Evolutionary conservation across 495 filamentous ascomycete species (phyloP).

Genomic region (Durotheca rogersii): DNA sequence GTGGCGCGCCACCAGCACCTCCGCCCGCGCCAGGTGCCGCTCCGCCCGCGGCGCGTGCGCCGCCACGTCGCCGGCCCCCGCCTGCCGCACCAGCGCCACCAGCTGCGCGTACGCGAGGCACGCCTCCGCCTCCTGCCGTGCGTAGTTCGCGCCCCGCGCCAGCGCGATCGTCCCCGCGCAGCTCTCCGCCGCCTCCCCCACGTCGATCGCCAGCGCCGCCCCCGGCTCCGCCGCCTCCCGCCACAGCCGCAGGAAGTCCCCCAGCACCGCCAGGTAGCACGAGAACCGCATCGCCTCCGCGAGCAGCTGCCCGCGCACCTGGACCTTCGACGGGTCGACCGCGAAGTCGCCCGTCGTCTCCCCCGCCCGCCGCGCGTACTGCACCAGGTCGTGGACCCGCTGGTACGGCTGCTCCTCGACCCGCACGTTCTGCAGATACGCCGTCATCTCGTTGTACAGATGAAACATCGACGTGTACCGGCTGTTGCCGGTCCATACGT

Average conservation of each 20-base stretch:
- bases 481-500: constrained; percentile 1
- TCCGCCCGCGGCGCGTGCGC: not conserved
- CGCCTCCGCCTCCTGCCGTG: constrained; percentile 28
- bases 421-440: constrained; percentile 40
- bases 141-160: constrained; percentile 10
- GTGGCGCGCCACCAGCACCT: not conserved
- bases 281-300: constrained; percentile 49
- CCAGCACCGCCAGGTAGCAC: constrained; percentile 52
- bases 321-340: constrained; percentile 39
- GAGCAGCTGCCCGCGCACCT: constrained; percentile 44
- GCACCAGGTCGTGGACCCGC: constrained; percentile 47
- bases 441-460: constrained; percentile 41
- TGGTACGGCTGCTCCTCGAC: constrained; percentile 56
- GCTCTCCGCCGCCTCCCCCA: constrained; percentile 30
- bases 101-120: constrained; percentile 20
- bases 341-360: constrained; percentile 35
- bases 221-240: not conserved
- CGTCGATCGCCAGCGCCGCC: constrained; percentile 29
- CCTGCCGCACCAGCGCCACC: constrained; percentile 3
- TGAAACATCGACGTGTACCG: constrained; percentile 22
- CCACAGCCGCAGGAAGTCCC: constrained; percentile 47
- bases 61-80: not conserved
- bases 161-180: constrained; percentile 18
- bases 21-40: constrained; percentile 1
- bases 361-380: constrained; percentile 42